These are phyloP conservation scores for Leishmania gerbilli DNA, from an alignment of 208 protist genomes.

Conservation along the genomic window DNA sequence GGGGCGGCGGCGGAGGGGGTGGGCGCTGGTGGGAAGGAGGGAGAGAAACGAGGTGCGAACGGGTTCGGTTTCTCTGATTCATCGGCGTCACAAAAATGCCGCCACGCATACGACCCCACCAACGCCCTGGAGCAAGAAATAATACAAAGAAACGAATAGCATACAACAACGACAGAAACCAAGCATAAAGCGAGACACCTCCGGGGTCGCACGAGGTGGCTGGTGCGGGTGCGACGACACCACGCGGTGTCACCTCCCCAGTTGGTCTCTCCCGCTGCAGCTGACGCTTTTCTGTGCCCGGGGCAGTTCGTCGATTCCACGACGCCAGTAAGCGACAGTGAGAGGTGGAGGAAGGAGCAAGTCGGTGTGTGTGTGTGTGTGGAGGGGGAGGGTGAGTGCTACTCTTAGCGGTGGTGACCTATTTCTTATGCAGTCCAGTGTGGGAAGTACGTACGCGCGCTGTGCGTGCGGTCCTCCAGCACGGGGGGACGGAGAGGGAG, in stretches of 20 bases:
- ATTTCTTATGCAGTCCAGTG: not conserved
- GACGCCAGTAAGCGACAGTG: not conserved
- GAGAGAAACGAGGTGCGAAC: not conserved
- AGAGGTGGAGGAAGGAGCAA: not conserved
- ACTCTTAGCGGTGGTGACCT: not conserved
- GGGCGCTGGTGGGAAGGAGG: not conserved
- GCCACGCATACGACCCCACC: not conserved
- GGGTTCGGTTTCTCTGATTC: not conserved
- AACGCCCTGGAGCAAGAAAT: not conserved
- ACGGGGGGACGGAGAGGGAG: not conserved
- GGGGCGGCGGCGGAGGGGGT: not conserved
- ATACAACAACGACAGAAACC: not conserved
- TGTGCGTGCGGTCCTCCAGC: not conserved
- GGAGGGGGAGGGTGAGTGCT: too few species aligned
- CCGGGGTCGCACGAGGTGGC: not conserved
- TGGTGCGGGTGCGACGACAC: not conserved
- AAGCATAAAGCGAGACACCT: not conserved
- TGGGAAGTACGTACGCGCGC: not conserved
- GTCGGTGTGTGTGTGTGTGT: not conserved
- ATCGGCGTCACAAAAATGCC: not conserved
- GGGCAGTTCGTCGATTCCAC: not conserved
- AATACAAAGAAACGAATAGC: not conserved
- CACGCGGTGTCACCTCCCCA: not conserved
- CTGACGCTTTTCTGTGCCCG: not conserved
- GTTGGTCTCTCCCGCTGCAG: not conserved